Percentiles rank a stretch among this genome's conserved stretches.
phyloP scores from a whole-genome alignment of 805 yeast species.

The Grigorovia yakushimaensis region DNA sequence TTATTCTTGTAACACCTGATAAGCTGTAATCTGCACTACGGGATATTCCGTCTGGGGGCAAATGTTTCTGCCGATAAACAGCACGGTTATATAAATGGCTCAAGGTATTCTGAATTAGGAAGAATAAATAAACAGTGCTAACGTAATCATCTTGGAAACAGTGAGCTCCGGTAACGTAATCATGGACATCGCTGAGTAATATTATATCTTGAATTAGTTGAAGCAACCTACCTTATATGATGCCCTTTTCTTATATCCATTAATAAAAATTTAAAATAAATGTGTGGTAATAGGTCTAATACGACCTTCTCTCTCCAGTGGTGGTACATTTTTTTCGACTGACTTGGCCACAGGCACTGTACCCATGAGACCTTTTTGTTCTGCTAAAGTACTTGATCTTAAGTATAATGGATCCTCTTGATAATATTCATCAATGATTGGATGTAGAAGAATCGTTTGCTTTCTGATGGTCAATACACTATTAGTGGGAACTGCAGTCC shows the following conservation, averaged over 20 bases:
- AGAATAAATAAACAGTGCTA: not conserved
- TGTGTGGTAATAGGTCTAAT: conserved; percentile 22
- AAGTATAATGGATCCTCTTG: conserved; percentile 56
- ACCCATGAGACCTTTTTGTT: conserved; percentile 87
- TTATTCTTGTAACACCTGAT: too few species aligned
- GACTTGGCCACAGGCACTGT: conserved; percentile 64
- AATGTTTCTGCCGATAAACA: not conserved
- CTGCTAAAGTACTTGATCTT: conserved; percentile 75
- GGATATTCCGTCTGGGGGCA: not conserved
- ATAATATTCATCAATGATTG: conserved; percentile 82
- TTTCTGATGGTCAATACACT: conserved; percentile 71
- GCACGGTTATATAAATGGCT: not conserved
- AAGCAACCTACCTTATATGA: too few species aligned
- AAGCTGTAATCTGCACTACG: not conserved
- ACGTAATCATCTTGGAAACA: not conserved
- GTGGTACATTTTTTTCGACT: conserved; percentile 52
- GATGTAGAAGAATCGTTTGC: conserved; percentile 84
- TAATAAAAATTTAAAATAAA: too few species aligned
- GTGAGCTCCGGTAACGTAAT: not conserved
- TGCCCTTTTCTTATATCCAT: too few species aligned
- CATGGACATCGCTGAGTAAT: not conserved
- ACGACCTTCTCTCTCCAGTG: conserved; percentile 70
- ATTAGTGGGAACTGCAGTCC: conserved; percentile 96
- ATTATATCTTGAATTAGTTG: not conserved
- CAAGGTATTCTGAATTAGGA: not conserved